phyloP scores from a whole-genome alignment of 257 asterid genomes.

The Osmanthus fragrans region DNA sequence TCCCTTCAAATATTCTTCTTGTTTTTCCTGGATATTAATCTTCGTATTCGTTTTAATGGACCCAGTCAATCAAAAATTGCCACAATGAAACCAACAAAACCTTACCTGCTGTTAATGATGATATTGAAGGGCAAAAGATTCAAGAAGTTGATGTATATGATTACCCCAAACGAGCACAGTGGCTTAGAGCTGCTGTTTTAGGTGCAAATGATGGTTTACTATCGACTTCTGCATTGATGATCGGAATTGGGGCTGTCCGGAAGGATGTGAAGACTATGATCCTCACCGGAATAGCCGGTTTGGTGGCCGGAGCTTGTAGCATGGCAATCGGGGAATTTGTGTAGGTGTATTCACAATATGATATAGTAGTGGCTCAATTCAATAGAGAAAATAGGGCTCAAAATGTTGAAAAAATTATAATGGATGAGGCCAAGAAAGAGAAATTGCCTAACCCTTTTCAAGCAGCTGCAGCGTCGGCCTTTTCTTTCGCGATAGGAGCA shows the following conservation, averaged over 20 bases:
- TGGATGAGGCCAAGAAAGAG: constrained; percentile 21
- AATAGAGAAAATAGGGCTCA: constrained; percentile 25
- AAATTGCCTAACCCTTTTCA: constrained; percentile 55
- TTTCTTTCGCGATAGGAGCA: constrained; percentile 64
- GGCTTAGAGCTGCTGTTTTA: constrained; percentile 74
- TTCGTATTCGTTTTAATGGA: constrained; percentile 21
- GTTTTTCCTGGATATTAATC: not conserved
- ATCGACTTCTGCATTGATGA: constrained; percentile 69
- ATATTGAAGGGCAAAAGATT: constrained; percentile 33
- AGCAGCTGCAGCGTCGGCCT: constrained; percentile 63
- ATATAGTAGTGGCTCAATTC: constrained; percentile 60
- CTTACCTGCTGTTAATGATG: constrained; percentile 24
- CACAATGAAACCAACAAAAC: constrained; percentile 5
- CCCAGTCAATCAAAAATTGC: constrained; percentile 13
- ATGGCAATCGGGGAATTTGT: constrained; percentile 84
- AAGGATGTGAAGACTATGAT: constrained; percentile 56
- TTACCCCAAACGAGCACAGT: constrained; percentile 60
- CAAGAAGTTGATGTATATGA: constrained; percentile 32
- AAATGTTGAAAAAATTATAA: not conserved
- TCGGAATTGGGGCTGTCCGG: constrained; percentile 67
- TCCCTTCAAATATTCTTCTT: not conserved
- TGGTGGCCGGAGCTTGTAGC: constrained; percentile 72
- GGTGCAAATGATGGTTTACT: constrained; percentile 77
- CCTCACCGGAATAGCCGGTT: constrained; percentile 62
- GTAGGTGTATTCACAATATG: constrained; percentile 65